Conservation (phyloP, 1,139 yeast genomes). For the Candida tropicalis region DNA sequence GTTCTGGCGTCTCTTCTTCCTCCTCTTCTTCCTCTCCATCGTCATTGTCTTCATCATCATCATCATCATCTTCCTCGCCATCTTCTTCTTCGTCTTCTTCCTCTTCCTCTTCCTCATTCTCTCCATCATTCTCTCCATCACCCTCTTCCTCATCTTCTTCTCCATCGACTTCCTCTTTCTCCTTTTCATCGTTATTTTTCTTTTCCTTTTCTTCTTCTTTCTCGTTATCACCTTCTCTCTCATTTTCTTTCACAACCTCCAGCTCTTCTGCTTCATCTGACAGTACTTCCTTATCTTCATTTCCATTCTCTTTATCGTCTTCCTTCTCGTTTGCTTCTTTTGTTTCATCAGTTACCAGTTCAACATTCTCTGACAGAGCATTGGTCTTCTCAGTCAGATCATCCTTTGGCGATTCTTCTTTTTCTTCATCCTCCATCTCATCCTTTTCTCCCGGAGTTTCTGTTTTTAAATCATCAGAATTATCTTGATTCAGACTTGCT, state of each 20-base stretch:
- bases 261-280: slow-evolving; percentile 13
- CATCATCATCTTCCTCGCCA: slow-evolving; percentile 7
- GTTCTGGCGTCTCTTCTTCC: slow-evolving; percentile 18
- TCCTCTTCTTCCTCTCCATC: slow-evolving; percentile 21
- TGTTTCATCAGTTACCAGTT: slow-evolving; percentile 4
- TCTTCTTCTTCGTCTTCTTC: slow-evolving; percentile 4
- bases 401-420: slow-evolving; percentile 17
- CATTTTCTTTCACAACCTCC: slow-evolving; percentile 15
- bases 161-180: slow-evolving; percentile 13
- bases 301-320: slow-evolving; percentile 9
- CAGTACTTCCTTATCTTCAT: slow-evolving; percentile 5
- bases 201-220: slow-evolving; percentile 19
- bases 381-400: too few relatives aligned
- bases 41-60: slow-evolving; percentile 11
- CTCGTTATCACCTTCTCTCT: slow-evolving; percentile 15
- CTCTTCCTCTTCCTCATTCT: slow-evolving; percentile 15
- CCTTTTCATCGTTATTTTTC: slow-evolving; percentile 16
- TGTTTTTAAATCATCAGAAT: too few relatives aligned
- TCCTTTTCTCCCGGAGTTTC: slow-evolving; percentile 1
- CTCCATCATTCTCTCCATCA: slow-evolving; percentile 19
- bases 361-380: too few relatives aligned
- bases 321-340: slow-evolving; percentile 15
- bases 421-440: slow-evolving; percentile 10
- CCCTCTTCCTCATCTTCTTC: slow-evolving; percentile 19
- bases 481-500: neutral